Evolutionary conservation across 495 filamentous ascomycete species (phyloP).

Genomic region (Penicillium chermesinum): DNA sequence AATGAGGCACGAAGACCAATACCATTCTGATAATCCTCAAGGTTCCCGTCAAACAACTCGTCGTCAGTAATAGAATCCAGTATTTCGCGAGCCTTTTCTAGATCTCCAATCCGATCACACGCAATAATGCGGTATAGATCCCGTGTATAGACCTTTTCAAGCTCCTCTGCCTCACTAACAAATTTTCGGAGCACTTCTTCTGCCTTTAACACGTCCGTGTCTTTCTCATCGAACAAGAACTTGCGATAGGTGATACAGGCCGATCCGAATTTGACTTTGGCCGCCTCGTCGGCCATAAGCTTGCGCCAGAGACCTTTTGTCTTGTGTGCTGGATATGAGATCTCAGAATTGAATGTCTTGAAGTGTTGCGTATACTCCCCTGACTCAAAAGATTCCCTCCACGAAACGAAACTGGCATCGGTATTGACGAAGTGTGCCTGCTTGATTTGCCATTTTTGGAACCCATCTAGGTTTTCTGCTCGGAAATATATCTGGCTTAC

Average conservation of each 20-base stretch:
- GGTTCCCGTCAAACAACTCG: constrained; percentile 14
- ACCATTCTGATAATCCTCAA: constrained; percentile 11
- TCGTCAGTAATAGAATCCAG: constrained; percentile 20
- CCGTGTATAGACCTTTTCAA: constrained; percentile 8
- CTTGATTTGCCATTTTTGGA: constrained; percentile 7
- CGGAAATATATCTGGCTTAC: constrained; percentile 3
- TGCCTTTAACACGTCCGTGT: constrained; percentile 13
- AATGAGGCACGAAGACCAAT: constrained; percentile 6
- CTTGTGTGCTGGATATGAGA: not conserved
- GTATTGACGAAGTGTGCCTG: constrained; percentile 3
- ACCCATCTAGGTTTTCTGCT: constrained; percentile 7
- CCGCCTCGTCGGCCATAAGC: constrained; percentile 6
- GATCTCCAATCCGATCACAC: constrained; percentile 17
- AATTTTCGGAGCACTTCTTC: constrained; percentile 12
- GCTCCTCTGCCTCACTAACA: constrained; percentile 1
- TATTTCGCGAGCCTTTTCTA: constrained; percentile 8
- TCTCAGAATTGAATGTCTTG: not conserved
- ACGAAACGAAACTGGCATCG: constrained; percentile 8
- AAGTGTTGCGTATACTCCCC: not conserved
- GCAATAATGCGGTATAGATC: constrained; percentile 20
- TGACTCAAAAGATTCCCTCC: constrained; percentile 3
- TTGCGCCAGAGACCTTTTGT: constrained; percentile 10
- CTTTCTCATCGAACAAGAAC: constrained; percentile 4
- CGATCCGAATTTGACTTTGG: constrained; percentile 4
- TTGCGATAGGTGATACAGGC: constrained; percentile 7